These are phyloP conservation scores for Boletus sp. DNA, from an alignment of 1,284 basidiomycete genomes.

Conservation along the genomic window DNA sequence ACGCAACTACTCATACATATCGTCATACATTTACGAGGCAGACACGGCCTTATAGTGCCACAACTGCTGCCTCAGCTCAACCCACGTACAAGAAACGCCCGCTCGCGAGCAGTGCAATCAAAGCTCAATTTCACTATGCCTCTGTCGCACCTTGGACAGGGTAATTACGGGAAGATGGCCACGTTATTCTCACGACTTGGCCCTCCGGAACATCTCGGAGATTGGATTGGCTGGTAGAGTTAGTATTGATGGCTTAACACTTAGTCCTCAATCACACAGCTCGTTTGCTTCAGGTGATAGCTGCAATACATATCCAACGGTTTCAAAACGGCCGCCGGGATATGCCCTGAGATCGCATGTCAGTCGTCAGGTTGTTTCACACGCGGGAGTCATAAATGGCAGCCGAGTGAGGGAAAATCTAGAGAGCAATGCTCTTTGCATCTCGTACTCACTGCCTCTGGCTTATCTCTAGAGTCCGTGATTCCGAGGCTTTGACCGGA, in stretches of 20 bases:
- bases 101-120: slow-evolving; percentile 65
- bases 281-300: slow-evolving; percentile 71
- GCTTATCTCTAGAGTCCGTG: no score
- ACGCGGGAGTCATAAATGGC: no score
- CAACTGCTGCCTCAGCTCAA: slow-evolving; percentile 22
- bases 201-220: slow-evolving; percentile 56
- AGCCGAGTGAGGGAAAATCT: no score
- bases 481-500: no score
- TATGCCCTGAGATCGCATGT: no score
- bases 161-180: slow-evolving; percentile 74
- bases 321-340: slow-evolving; percentile 79
- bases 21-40: slow-evolving; percentile 88
- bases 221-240: slow-evolving; percentile 63
- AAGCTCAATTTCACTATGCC: slow-evolving; percentile 78
- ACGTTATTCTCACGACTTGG: slow-evolving; percentile 65
- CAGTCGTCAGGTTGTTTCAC: no score
- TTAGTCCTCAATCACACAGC: slow-evolving; percentile 41
- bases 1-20: slow-evolving; percentile 75
- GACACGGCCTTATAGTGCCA: slow-evolving; percentile 62
- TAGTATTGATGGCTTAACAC: neutral
- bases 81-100: slow-evolving; percentile 42
- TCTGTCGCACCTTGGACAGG: slow-evolving; percentile 65
- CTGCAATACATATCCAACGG: slow-evolving; percentile 79
- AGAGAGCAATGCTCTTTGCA: no score
- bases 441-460: no score